phyloP scores from a whole-genome alignment of 2,329 filamentous ascomycete species.

The Colletotrichum camelliae region DNA sequence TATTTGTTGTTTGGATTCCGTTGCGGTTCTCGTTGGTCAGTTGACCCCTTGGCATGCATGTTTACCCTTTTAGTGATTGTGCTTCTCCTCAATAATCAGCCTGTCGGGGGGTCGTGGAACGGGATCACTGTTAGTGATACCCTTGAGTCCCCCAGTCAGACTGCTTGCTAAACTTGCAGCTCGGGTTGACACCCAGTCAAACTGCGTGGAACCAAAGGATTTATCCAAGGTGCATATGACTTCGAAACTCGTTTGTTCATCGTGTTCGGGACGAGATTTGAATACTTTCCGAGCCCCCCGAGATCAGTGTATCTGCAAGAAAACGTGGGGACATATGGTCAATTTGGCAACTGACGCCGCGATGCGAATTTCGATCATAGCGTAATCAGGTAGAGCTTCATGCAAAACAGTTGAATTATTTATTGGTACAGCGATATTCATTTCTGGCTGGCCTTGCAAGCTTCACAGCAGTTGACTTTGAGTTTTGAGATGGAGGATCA shows the following conservation, averaged over 20 bases:
- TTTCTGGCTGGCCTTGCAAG: background rate
- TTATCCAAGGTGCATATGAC: background rate
- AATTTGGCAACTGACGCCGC: background rate
- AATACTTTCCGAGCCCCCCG: background rate
- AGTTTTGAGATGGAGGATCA: background rate
- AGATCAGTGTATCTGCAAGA: background rate
- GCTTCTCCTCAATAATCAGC: background rate
- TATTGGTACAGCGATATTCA: background rate
- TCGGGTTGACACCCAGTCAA: background rate
- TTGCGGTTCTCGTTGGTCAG: background rate
- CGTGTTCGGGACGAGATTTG: background rate
- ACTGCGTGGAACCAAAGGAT: background rate
- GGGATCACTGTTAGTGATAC: background rate
- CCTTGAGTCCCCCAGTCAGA: background rate
- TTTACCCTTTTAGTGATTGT: background rate
- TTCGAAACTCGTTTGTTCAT: background rate
- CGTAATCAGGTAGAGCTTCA: rapidly evolving
- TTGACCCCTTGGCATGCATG: background rate
- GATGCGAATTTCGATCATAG: background rate
- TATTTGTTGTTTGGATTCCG: background rate
- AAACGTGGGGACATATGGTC: rapidly evolving
- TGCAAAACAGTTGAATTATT: background rate
- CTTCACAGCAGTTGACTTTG: background rate
- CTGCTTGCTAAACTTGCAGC: background rate
- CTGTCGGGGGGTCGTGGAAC: too few species aligned